Evolutionary conservation across 495 filamentous ascomycete genomes (phyloP).

Genomic region (Neurospora discreta): DNA sequence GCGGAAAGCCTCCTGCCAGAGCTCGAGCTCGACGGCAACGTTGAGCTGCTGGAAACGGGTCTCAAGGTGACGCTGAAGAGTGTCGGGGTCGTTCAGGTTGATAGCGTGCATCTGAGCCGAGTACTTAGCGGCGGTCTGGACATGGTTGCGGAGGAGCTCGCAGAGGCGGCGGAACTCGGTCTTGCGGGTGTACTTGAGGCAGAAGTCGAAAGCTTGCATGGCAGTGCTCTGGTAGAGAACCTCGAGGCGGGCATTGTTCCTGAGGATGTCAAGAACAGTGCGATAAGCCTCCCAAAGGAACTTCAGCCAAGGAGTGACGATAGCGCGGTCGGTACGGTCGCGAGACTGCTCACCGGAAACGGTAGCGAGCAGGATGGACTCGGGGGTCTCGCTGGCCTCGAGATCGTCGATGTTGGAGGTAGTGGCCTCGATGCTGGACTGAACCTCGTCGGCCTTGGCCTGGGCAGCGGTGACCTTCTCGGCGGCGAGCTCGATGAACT

Average conservation of each 20-base stretch:
- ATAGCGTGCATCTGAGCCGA: slow-evolving; percentile 98
- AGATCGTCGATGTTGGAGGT: slow-evolving; percentile 77
- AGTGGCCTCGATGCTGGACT: slow-evolving; percentile 73
- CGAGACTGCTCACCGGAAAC: slow-evolving; percentile 95
- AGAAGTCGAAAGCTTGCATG: slow-evolving; percentile 97
- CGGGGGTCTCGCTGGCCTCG: slow-evolving; percentile 93
- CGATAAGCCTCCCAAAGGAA: slow-evolving; percentile 99
- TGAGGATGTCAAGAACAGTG: slow-evolving; percentile 92
- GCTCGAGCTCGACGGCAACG: slow-evolving; percentile 91
- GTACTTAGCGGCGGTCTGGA: slow-evolving; percentile 98
- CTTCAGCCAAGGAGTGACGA: slow-evolving; percentile 98
- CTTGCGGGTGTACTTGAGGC: slow-evolving; percentile 94
- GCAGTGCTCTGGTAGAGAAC: slow-evolving; percentile 97
- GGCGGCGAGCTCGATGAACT: slow-evolving; percentile 94
- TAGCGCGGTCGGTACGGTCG: slow-evolving; percentile 92
- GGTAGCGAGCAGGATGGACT: slow-evolving; percentile 94
- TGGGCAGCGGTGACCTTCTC: slow-evolving; percentile 94
- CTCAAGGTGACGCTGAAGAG: slow-evolving; percentile 90
- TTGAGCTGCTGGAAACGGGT: slow-evolving; percentile 98
- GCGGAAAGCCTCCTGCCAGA: slow-evolving; percentile 99
- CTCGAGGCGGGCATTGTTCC: slow-evolving; percentile 96
- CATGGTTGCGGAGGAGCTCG: slow-evolving; percentile 95
- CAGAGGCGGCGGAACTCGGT: slow-evolving; percentile 97
- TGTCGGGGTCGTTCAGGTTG: slow-evolving; percentile 95
- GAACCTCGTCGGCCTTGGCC: slow-evolving; percentile 88